Percentiles rank a stretch among this genome's conserved stretches.
Evolutionary conservation across 768 basidiomycete genomes (phyloP).

Genomic region (Jaapia argillacea): DNA sequence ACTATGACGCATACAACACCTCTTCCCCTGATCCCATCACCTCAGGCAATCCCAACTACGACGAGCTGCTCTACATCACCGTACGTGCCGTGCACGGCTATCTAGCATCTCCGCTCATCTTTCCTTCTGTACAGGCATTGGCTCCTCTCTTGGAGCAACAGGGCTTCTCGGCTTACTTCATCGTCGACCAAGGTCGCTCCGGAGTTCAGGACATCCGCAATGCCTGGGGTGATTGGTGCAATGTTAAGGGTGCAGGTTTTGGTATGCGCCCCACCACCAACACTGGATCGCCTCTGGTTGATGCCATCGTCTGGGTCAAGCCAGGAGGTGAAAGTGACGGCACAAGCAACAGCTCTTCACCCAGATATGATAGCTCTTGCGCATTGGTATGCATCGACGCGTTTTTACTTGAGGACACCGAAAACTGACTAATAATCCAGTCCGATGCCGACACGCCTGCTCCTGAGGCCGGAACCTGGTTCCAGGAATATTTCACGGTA

Average conservation of each 20-base stretch:
- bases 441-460: slow-evolving; percentile 46
- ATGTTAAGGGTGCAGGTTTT: slow-evolving; percentile 55
- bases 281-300: slow-evolving; percentile 48
- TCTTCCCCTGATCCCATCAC: slow-evolving; percentile 50
- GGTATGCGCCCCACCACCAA: slow-evolving; percentile 46
- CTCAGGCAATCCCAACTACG: slow-evolving; percentile 48
- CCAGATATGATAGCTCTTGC: slow-evolving; percentile 42
- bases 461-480: slow-evolving; percentile 58
- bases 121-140: too few species aligned
- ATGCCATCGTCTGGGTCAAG: slow-evolving; percentile 59
- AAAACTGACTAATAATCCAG: too few species aligned
- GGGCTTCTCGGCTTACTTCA: slow-evolving; percentile 52
- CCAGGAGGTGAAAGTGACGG: slow-evolving; percentile 62
- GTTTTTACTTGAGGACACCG: too few species aligned
- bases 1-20: slow-evolving; percentile 30
- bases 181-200: slow-evolving; percentile 59
- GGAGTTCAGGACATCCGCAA: slow-evolving; percentile 52
- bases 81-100: too few species aligned
- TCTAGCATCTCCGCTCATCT: too few species aligned
- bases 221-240: slow-evolving; percentile 59
- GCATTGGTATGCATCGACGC: too few species aligned
- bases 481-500: slow-evolving; percentile 66
- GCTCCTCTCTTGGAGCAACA: slow-evolving; percentile 29
- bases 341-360: slow-evolving; percentile 42
- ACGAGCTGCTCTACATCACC: slow-evolving; percentile 52